Conservation (phyloP, 805 yeast genomes). For the Candida verbasci region DNA sequence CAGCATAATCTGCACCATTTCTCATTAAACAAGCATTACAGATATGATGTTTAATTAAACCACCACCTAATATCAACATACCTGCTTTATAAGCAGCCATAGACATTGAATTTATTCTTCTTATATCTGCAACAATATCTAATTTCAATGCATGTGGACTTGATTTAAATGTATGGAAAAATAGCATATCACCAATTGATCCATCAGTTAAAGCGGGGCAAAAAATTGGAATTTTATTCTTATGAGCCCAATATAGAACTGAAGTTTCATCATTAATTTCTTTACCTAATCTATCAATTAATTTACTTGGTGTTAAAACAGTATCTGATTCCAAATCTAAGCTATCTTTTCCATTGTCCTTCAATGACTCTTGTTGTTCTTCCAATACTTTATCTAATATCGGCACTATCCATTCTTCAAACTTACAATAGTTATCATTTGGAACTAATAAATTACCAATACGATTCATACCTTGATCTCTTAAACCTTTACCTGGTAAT, state of each 20-base stretch:
- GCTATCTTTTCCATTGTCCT: slow-evolving; percentile 43
- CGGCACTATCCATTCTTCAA: slow-evolving; percentile 99
- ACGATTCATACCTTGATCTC: slow-evolving; percentile 96
- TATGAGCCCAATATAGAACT: slow-evolving; percentile 97
- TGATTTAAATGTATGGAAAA: slow-evolving; percentile 95
- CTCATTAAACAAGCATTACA: slow-evolving; percentile 98
- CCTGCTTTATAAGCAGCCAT: slow-evolving; percentile 95
- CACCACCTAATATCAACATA: slow-evolving; percentile 95
- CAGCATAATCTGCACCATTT: slow-evolving; percentile 98
- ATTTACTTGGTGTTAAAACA: slow-evolving; percentile 92
- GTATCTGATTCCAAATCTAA: slow-evolving; percentile 60
- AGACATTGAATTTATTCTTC: slow-evolving; percentile 86
- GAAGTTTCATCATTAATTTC: slow-evolving; percentile 93
- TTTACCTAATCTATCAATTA: slow-evolving; percentile 90
- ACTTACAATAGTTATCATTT: slow-evolving; percentile 93
- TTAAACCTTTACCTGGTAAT: slow-evolving; percentile 71
- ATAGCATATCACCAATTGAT: slow-evolving; percentile 97
- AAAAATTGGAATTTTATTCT: slow-evolving; percentile 91
- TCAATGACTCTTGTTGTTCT: slow-evolving; percentile 75
- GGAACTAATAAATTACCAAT: slow-evolving; percentile 97
- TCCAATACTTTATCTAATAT: slow-evolving; percentile 79
- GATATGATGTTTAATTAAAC: slow-evolving; percentile 93
- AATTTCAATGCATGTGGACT: slow-evolving; percentile 85
- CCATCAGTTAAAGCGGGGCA: slow-evolving; percentile 99
- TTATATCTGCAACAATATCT: slow-evolving; percentile 91